Evolutionary conservation across 331 rosid genomes (phyloP).

Genomic region (Stylosanthes scabra): DNA sequence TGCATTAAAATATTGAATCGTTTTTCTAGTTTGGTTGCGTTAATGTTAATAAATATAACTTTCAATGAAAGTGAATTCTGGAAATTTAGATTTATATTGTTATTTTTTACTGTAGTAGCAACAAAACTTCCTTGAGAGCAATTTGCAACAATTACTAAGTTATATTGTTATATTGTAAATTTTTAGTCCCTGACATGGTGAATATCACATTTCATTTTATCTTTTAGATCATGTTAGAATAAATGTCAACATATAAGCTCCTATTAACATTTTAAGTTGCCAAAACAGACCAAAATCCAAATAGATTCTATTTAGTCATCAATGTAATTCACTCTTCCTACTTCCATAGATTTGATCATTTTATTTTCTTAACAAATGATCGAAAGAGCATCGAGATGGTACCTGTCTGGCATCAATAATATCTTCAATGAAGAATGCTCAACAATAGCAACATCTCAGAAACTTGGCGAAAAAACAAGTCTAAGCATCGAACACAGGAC

Average conservation of each 20-base stretch:
- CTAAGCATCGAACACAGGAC: constrained; percentile 41
- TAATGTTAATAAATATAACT: too few relatives aligned
- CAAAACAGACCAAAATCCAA: constrained; percentile 18
- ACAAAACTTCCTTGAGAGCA: too few relatives aligned
- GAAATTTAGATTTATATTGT: too few relatives aligned
- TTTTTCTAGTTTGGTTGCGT: too few relatives aligned
- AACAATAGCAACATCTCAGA: constrained; percentile 30
- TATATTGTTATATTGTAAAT: too few relatives aligned
- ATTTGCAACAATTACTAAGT: too few relatives aligned
- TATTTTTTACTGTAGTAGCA: too few relatives aligned
- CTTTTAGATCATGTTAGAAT: constrained; percentile 4
- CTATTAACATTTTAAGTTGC: neutral
- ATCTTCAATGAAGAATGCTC: constrained; percentile 27
- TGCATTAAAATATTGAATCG: too few relatives aligned
- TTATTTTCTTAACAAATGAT: neutral
- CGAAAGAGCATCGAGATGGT: constrained; percentile 1
- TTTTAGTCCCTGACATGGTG: too few relatives aligned
- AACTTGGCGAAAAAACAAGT: neutral
- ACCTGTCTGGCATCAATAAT: constrained; percentile 30
- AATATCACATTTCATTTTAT: too few relatives aligned
- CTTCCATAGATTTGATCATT: neutral
- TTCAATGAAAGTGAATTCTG: too few relatives aligned
- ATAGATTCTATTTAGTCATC: constrained; percentile 13
- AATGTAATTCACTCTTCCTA: neutral
- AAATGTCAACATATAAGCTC: constrained; percentile 3